Evolutionary conservation across 495 filamentous ascomycete species (phyloP), one percentile per base, ranked within the genome.

Genomic region (Podospora appendiculata): DNA sequence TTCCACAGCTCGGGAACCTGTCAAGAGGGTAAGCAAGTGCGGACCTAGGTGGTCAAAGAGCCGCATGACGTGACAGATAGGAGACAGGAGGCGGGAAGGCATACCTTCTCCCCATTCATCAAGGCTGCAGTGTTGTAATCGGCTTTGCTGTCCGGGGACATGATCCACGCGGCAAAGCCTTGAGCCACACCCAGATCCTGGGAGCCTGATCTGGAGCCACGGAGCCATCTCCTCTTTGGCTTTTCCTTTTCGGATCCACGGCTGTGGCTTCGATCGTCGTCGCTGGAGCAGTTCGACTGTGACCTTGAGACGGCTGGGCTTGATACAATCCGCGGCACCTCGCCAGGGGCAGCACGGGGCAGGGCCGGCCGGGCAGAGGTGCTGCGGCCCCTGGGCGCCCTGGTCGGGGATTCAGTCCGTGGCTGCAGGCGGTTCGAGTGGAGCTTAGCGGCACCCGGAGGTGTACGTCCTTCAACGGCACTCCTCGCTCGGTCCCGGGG

Each of bases 1-100:
- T 90, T 85, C 94, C 94, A 97, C 32, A 98, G 67, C 69, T 97
- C 94, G 0, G 83, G 75, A 10, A 95, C 79, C 86, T 92, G 51
- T 39, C 48, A 19, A 18, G 25, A 25, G 25, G 5, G 25, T 25
- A 25, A 25, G 25, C 5, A 25, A 25, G 25, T 25, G 25, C 25
- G 25, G 5, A 25, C 25, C 25, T 5, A 25, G 25, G 25, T 5
- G 25, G 5, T 2, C 25, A 25, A 25, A 58, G 40, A 12, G 47
- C 16, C 13, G 17, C 16, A 19, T 33, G 40, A n/a, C 18, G 19
- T 17, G 32, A 50, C 35, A 32, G 10, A 1, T 9, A 10, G 9
- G 7, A n/a, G 8, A 38, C 8, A 17, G 17, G 16, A 19, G 18
- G 39, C 18, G 40, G 2, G 41, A 8, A 8, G 49, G 51, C 65